Evolutionary conservation across 1,284 basidiomycete species (phyloP).

Genomic region (Trametes versicolor): DNA sequence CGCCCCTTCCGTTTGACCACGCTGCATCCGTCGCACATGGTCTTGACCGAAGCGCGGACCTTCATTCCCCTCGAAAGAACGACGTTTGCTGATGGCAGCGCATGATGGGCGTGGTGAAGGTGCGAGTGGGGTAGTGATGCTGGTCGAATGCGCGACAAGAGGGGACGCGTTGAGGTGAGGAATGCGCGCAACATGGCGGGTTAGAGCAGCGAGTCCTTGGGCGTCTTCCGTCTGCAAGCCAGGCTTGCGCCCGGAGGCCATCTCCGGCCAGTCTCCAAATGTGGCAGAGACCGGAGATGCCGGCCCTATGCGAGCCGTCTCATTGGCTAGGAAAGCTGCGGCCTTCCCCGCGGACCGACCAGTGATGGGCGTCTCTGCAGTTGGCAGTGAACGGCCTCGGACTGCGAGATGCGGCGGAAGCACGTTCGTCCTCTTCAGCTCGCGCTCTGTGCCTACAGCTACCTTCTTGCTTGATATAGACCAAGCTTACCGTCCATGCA

Average conservation of each 20-base stretch:
- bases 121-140: conserved; percentile 49
- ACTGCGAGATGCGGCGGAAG: neutral
- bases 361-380: conserved; percentile 2
- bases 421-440: neutral
- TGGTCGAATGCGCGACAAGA: conserved; percentile 60
- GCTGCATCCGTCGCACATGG: conserved; percentile 91
- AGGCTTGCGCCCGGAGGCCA: neutral
- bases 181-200: conserved; percentile 71
- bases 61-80: conserved; percentile 87
- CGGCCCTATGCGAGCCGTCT: neutral
- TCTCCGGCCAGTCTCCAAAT: neutral
- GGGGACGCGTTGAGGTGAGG: conserved; percentile 66
- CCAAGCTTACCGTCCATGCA: conserved; percentile 23
- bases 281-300: neutral
- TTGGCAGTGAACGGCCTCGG: conserved; percentile 3
- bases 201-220: conserved; percentile 7
- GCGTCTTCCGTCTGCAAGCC: conserved; percentile 5
- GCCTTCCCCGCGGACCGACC: neutral
- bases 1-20: conserved; percentile 90
- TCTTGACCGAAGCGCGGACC: conserved; percentile 93
- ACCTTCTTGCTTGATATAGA: conserved; percentile 16
- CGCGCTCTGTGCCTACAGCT: neutral
- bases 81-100: conserved; percentile 40
- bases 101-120: conserved; percentile 46
- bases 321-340: neutral